Base-by-base conservation (phyloP, 2,329 filamentous ascomycete species). In the Phialophora tarda region DNA sequence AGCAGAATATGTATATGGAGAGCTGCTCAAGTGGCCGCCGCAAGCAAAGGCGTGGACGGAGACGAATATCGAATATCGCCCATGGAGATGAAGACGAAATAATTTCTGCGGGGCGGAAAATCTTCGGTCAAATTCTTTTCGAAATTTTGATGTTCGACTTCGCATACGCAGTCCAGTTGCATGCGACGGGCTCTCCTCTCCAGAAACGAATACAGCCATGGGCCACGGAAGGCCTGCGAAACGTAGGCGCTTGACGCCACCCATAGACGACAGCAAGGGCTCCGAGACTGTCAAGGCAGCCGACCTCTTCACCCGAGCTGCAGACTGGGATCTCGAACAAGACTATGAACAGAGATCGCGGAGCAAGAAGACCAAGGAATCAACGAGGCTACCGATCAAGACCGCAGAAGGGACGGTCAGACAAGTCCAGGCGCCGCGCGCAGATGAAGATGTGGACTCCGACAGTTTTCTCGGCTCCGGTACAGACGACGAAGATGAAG, bases 241-340 rank as follows among this genome's bases (percentile, higher is more conserved):
- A 74, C 78, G 82, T 71, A 80, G 83, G 65, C 79, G 82, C 51
- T 66, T 86, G 34, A 85, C 81, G 64, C 82, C 84, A 51, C 77
- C 82, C 3, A 76, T 73, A 5, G 79, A 82, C 28, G 74, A 74
- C 54, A 74, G 73, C 64, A 74, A 75, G 4, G 72, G 74, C 32
- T 73, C 71, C 32, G 72, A 75, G 41, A 75, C 74, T 28, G 68
- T 73, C 55, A 68, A 71, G 57, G 68, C 76, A 56, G 76, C 77
- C 44, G 84, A 86, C 62, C 93, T 93, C 77, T 86, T 91, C 80
- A 86, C 87, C 73, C 89, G 87, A 74, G 92, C 91, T 5, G 84
- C 91, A 66, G 89, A 88, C 78, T 98, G 94, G 93, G 88, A 97
- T 75, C 85, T 97, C 57, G 95, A 97, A 81, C 91, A 96, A 76